Evolutionary conservation across 164 flowering plant genomes (phyloP).

Genomic region (Protea cynaroides): DNA sequence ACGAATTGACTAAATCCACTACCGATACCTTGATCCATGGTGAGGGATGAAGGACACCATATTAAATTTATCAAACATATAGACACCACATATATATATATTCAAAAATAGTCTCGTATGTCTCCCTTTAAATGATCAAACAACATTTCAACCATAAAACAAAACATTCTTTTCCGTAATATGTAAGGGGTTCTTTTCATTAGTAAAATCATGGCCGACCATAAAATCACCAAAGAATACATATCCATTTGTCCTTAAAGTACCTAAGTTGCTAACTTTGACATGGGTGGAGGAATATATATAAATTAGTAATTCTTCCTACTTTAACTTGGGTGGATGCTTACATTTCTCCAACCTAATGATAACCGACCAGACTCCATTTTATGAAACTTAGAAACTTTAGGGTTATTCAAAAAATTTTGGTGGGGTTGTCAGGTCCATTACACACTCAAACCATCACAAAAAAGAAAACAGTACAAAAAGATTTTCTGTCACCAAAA

Average conservation of each 20-base stretch:
- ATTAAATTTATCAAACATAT: too few relatives aligned
- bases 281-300: slow-evolving; percentile 5
- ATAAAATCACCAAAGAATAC: slow-evolving; percentile 14
- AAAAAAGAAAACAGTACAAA: slow-evolving; percentile 15
- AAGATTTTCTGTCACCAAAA: slow-evolving; percentile 33
- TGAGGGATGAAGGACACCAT: too few relatives aligned
- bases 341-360: slow-evolving; percentile 30
- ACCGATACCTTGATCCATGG: too few relatives aligned
- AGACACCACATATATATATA: background rate
- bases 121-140: background rate
- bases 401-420: background rate
- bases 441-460: slow-evolving; percentile 9
- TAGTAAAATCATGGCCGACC: background rate
- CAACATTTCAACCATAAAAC: background rate
- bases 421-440: slow-evolving; percentile 28
- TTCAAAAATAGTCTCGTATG: background rate
- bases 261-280: slow-evolving; percentile 27
- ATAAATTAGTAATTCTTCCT: slow-evolving; percentile 3
- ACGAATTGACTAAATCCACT: too few relatives aligned
- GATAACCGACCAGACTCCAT: slow-evolving; percentile 44
- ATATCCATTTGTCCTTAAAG: slow-evolving; percentile 25
- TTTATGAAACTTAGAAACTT: slow-evolving; percentile 31
- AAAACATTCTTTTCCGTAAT: slow-evolving; percentile 25
- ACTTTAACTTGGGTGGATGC: slow-evolving; percentile 21
- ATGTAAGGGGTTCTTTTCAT: slow-evolving; percentile 15